These are phyloP conservation scores for Ceratobasidium sp. DNA, from an alignment of 1,284 basidiomycete species.

Conservation along the genomic window DNA sequence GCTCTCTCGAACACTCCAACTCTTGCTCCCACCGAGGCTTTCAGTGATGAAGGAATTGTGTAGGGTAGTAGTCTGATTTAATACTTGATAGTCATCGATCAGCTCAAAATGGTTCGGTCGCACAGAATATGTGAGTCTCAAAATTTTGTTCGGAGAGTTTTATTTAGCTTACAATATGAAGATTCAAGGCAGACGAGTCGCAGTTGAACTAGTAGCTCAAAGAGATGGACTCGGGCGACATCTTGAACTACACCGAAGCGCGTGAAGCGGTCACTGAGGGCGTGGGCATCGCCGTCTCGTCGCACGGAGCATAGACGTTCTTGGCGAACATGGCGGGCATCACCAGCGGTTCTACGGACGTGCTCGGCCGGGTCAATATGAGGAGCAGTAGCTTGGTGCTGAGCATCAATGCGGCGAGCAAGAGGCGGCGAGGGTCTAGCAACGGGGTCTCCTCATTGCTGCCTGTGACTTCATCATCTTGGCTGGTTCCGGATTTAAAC, in stretches of 20 bases:
- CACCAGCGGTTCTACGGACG: slow-evolving; percentile 97
- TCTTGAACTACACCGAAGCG: slow-evolving; percentile 95
- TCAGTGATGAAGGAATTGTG: no score
- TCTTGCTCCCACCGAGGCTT: no score
- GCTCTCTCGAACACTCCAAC: no score
- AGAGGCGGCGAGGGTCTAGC: slow-evolving; percentile 37
- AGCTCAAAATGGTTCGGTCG: slow-evolving; percentile 99
- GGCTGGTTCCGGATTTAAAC: slow-evolving; percentile 28
- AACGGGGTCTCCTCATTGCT: slow-evolving; percentile 30
- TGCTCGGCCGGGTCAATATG: no score
- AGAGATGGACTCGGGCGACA: slow-evolving; percentile 99
- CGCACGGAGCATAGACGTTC: slow-evolving; percentile 97
- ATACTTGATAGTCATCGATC: slow-evolving; percentile 99
- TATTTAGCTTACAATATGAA: slow-evolving; percentile 54
- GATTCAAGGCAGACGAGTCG: slow-evolving; percentile 96
- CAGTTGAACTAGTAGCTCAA: slow-evolving; percentile 97
- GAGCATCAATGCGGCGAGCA: slow-evolving; percentile 41
- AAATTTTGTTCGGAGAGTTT: not conserved
- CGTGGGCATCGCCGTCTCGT: slow-evolving; percentile 79
- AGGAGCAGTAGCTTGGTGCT: slow-evolving; percentile 40
- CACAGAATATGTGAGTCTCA: slow-evolving; percentile 89
- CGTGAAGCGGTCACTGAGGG: slow-evolving; percentile 92
- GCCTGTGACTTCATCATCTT: not conserved
- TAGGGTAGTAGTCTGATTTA: no score
- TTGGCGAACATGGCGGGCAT: slow-evolving; percentile 95